Conservation (phyloP, 805 yeast species). For the Clavispora vitiphila region DNA sequence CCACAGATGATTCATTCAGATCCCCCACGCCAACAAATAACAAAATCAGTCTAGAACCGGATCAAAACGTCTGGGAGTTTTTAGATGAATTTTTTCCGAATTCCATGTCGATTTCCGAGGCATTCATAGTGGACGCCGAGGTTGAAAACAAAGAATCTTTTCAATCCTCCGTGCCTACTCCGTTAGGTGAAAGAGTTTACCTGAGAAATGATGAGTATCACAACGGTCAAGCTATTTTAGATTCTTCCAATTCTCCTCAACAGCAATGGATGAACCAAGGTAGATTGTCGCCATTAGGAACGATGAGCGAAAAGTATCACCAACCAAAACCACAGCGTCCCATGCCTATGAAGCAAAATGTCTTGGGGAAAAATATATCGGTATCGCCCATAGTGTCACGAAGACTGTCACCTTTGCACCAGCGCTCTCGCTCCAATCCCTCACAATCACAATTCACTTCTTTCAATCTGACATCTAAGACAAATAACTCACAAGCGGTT, state of each 20-base stretch:
- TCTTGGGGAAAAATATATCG: conserved; percentile 4
- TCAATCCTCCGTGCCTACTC: not conserved
- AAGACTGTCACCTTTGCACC: conserved; percentile 2
- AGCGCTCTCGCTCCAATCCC: conserved; percentile 33
- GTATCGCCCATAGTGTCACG: conserved; percentile 7
- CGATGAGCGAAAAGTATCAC: conserved; percentile 13
- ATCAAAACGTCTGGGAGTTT: conserved; percentile 51
- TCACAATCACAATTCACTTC: conserved; percentile 19
- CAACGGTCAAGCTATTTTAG: not conserved
- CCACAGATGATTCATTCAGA: not conserved
- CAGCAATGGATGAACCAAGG: not conserved
- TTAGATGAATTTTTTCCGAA: conserved; percentile 57
- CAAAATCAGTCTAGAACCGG: conserved; percentile 46
- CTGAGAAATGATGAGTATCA: not conserved
- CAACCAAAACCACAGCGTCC: conserved; percentile 34
- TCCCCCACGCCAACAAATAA: not conserved
- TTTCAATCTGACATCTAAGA: conserved; percentile 5
- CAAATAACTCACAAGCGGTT: conserved; percentile 38
- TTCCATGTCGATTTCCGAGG: conserved; percentile 66
- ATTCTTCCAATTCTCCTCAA: not conserved
- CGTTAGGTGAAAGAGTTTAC: not conserved
- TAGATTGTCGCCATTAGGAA: conserved; percentile 1
- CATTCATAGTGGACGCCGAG: conserved; percentile 48
- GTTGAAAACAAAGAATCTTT: conserved; percentile 9
- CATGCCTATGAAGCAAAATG: conserved; percentile 2